phyloP scores from a whole-genome alignment of 208 protist genomes.

The Acanthamoeba healyi region DNA sequence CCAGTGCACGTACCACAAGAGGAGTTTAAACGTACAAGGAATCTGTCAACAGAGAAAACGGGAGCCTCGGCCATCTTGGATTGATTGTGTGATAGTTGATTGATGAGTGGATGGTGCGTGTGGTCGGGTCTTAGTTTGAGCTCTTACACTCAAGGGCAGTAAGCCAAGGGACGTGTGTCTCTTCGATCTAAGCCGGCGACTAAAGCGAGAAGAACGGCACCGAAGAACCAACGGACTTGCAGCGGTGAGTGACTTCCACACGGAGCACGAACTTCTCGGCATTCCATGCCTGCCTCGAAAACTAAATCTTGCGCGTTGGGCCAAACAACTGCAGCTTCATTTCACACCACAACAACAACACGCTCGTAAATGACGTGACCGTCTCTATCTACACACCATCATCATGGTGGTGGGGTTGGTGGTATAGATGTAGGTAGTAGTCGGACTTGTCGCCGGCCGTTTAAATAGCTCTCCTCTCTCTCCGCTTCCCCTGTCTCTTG shows the following conservation, averaged over 20 bases:
- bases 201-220: neutral
- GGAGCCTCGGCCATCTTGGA: neutral
- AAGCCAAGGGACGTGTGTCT: neutral
- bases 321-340: too few species aligned
- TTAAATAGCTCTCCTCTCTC: constrained; percentile 8
- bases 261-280: too few species aligned
- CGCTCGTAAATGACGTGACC: too few species aligned
- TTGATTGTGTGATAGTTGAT: neutral
- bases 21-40: neutral
- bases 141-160: too few species aligned
- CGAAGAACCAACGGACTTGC: constrained; percentile 21
- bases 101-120: too few species aligned
- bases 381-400: too few species aligned
- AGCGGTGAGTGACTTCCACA: too few species aligned
- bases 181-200: neutral
- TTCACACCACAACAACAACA: too few species aligned
- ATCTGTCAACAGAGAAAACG: constrained; percentile 17
- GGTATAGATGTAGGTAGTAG: neutral
- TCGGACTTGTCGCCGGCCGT: neutral
- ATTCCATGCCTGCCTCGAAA: too few species aligned
- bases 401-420: too few species aligned
- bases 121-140: too few species aligned
- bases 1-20: neutral
- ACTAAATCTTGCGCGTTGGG: too few species aligned
- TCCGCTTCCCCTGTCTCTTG: neutral